phyloP scores from a whole-genome alignment of 2,329 filamentous ascomycete species.

The Penicillium sp. region DNA sequence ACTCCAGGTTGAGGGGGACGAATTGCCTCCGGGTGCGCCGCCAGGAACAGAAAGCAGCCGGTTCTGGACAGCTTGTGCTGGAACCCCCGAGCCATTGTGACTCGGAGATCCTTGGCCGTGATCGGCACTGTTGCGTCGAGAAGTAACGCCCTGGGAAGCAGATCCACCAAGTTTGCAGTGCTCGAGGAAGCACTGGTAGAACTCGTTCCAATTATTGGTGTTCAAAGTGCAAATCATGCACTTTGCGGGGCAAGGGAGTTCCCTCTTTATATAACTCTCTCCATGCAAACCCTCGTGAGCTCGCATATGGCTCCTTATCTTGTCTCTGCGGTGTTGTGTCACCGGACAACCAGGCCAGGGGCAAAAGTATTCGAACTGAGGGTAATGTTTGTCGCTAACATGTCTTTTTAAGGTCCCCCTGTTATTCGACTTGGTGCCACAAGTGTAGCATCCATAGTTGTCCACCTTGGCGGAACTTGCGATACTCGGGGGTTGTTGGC shows the following conservation, averaged over 20 bases:
- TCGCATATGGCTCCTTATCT: background rate
- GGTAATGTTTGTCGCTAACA: background rate
- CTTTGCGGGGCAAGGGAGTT: background rate
- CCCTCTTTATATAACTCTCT: background rate
- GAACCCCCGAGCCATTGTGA: too few relatives aligned
- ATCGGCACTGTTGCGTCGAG: background rate
- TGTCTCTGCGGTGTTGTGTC: background rate
- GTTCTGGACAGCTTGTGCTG: background rate
- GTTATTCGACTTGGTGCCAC: background rate
- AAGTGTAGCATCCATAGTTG: background rate
- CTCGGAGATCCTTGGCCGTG: background rate
- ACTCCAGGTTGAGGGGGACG: background rate
- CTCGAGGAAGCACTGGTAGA: background rate
- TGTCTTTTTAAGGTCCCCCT: background rate
- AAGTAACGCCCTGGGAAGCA: background rate
- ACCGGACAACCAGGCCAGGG: background rate
- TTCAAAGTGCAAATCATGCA: background rate
- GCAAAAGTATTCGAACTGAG: background rate
- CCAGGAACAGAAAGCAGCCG: background rate
- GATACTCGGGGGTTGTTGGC: background rate
- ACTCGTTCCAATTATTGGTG: background rate
- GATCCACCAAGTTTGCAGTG: background rate
- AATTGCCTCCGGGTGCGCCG: background rate
- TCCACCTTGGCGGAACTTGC: too few relatives aligned
- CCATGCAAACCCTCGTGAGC: background rate